Conservation (phyloP, 2,329 filamentous ascomycete genomes). For the Pseudonectria buxi region DNA sequence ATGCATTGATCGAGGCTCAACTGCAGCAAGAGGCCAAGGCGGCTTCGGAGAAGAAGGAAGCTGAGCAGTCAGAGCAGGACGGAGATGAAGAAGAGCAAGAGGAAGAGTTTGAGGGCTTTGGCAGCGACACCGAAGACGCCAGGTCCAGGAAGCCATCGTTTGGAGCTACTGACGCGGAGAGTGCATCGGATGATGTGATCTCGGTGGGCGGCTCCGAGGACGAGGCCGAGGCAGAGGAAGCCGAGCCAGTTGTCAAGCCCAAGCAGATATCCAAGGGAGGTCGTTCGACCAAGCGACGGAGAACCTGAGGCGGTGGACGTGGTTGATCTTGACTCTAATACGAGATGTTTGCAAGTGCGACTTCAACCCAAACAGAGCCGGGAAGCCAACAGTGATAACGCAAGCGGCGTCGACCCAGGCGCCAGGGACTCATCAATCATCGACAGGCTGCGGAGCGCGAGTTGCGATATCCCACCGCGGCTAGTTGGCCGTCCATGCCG, state of each 20-base stretch:
- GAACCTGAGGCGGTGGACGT: conserved; percentile 14
- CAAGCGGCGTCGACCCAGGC: too few species aligned
- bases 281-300: conserved; percentile 20
- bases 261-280: conserved; percentile 14
- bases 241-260: conserved; percentile 6
- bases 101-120: conserved; percentile 33
- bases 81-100: conserved; percentile 32
- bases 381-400: too few species aligned
- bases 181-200: conserved; percentile 33
- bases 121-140: conserved; percentile 28
- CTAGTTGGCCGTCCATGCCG: too few species aligned
- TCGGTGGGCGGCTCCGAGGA: conserved; percentile 26
- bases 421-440: too few species aligned
- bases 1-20: conserved; percentile 25
- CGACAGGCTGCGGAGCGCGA: too few species aligned
- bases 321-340: conserved; percentile 11
- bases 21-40: conserved; percentile 20
- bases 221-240: conserved; percentile 18
- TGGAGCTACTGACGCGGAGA: conserved; percentile 31
- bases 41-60: conserved; percentile 21
- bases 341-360: conserved; percentile 11
- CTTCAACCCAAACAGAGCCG: too few species aligned
- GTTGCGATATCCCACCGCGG: too few species aligned
- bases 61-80: conserved; percentile 21
- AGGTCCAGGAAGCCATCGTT: conserved; percentile 26